These are phyloP conservation scores for Dissophora globulifera DNA, from an alignment of 192 early-diverging fungal species.

Conservation along the genomic window DNA sequence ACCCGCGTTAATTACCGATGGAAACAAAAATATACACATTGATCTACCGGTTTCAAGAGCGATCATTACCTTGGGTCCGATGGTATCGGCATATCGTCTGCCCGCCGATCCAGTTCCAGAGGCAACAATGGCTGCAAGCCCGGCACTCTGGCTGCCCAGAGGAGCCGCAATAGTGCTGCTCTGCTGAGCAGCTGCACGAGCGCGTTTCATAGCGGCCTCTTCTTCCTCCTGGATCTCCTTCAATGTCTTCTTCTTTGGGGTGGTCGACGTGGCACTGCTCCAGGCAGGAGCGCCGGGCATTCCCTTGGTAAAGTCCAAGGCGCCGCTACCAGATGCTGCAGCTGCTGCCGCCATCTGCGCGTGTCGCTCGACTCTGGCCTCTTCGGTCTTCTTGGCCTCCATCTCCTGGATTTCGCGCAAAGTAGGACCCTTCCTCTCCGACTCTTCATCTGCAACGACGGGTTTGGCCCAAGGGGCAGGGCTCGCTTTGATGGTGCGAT, in stretches of 20 bases:
- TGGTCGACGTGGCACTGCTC: slow-evolving; percentile 44
- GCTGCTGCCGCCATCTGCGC: slow-evolving; percentile 32
- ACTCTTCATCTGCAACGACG: slow-evolving; percentile 27
- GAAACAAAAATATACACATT: no score
- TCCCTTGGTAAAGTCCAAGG: slow-evolving; percentile 24
- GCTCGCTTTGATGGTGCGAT: slow-evolving; percentile 24
- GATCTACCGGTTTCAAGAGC: no score
- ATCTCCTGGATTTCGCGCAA: slow-evolving; percentile 72
- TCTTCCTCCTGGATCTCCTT: slow-evolving; percentile 69
- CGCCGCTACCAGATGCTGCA: slow-evolving; percentile 5
- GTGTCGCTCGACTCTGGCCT: slow-evolving; percentile 51
- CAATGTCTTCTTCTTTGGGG: slow-evolving; percentile 65
- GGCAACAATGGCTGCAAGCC: slow-evolving; percentile 28
- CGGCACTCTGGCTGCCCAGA: slow-evolving; percentile 4
- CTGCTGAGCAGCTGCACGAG: slow-evolving; percentile 50
- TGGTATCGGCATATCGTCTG: slow-evolving; percentile 57
- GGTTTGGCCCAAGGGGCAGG: slow-evolving; percentile 55
- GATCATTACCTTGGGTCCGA: slow-evolving; percentile 48
- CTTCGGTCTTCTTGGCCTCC: slow-evolving; percentile 62
- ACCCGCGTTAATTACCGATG: no score
- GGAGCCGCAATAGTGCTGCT: neutral
- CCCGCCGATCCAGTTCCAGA: slow-evolving; percentile 28
- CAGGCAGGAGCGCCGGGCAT: slow-evolving; percentile 29
- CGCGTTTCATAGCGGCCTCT: slow-evolving; percentile 59
- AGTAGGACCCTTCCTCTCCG: slow-evolving; percentile 55